Conservation (phyloP, 2,329 filamentous ascomycete species). For the Lecanoromycetidae sp. region DNA sequence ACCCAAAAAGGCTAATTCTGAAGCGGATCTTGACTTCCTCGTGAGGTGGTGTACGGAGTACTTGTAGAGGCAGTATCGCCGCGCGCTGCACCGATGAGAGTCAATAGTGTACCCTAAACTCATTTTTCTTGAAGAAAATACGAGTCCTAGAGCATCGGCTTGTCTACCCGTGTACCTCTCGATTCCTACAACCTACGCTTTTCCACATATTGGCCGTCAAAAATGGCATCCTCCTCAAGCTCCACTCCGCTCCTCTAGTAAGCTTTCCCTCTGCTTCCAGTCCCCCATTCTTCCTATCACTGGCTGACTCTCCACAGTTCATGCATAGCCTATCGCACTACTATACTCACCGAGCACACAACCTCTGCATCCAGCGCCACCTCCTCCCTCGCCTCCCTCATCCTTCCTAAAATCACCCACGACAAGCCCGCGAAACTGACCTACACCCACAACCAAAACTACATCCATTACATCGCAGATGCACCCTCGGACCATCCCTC, state of each 20-base stretch:
- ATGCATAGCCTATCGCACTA: slow-evolving; percentile 87
- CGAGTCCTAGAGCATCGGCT: no score
- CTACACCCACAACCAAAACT: slow-evolving; percentile 80
- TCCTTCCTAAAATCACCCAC: slow-evolving; percentile 91
- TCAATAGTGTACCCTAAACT: no score
- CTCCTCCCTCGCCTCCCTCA: slow-evolving; percentile 77
- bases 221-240: slow-evolving; percentile 16
- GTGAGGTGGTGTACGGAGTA: no score
- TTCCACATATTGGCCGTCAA: background rate
- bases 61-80: no score
- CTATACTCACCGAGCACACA: slow-evolving; percentile 87
- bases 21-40: no score
- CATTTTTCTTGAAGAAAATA: no score
- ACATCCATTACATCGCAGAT: slow-evolving; percentile 92
- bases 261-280: background rate
- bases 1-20: no score
- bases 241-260: slow-evolving; percentile 17
- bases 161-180: no score
- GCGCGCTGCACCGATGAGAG: no score
- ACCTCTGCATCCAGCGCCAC: slow-evolving; percentile 71
- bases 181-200: no score
- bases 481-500: slow-evolving; percentile 54
- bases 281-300: background rate
- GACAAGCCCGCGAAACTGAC: slow-evolving; percentile 72
- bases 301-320: slow-evolving; percentile 43